These are phyloP conservation scores for Tetrastigma voinierianum DNA, from an alignment of 164 flowering plant species.

Conservation along the genomic window DNA sequence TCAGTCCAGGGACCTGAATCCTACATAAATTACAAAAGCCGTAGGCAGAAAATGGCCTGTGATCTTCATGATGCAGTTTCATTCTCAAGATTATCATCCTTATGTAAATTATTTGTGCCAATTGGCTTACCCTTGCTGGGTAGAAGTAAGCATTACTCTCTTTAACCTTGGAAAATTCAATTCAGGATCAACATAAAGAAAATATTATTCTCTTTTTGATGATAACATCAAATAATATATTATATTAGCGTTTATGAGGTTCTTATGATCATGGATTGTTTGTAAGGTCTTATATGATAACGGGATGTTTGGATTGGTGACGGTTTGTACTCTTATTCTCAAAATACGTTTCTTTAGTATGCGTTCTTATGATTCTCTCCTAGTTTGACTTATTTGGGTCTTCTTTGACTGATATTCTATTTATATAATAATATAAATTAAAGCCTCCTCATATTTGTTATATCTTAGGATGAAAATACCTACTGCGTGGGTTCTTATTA, in stretches of 20 bases:
- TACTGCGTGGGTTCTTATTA: too few species aligned
- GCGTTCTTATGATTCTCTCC: too few species aligned
- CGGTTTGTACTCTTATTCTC: not conserved
- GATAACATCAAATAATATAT: too few species aligned
- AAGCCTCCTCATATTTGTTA: constrained; percentile 56
- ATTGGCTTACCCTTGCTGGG: constrained; percentile 73
- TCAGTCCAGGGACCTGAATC: constrained; percentile 51
- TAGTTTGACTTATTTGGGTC: not conserved
- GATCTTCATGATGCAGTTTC: constrained; percentile 86
- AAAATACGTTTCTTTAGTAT: too few species aligned
- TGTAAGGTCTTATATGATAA: too few species aligned
- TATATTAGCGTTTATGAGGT: not conserved
- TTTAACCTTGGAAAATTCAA: not conserved
- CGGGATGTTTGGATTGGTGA: too few species aligned
- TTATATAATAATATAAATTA: constrained; percentile 60
- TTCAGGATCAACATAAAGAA: too few species aligned
- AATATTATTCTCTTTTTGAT: too few species aligned
- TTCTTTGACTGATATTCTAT: constrained; percentile 7
- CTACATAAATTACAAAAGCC: constrained; percentile 25
- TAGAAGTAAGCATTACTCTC: constrained; percentile 47
- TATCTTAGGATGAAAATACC: constrained; percentile 57
- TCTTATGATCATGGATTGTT: too few species aligned
- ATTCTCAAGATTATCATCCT: constrained; percentile 70
- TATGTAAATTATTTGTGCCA: constrained; percentile 73
- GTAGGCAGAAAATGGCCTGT: constrained; percentile 36